Base-by-base conservation (phyloP, 2,329 filamentous ascomycete genomes). In the Sarocladium brachiariae region DNA sequence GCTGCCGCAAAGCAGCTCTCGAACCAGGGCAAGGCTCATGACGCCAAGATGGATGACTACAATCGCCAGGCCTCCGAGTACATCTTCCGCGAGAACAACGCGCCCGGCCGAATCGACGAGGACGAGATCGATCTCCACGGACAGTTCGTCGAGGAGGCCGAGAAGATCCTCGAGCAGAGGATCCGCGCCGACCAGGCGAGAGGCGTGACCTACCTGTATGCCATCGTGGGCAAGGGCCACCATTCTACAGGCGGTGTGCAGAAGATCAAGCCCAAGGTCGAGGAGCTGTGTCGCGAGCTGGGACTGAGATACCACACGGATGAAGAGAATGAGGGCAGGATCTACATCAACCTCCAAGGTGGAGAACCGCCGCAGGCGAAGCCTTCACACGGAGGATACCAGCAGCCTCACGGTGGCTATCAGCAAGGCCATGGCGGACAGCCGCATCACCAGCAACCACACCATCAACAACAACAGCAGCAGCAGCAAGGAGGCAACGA, bases 71-170 rank as follows among this genome's bases (percentile, higher is more conserved):
- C 93, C 1, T 89, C 88, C 53, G 88, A 96, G 53, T 95, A 81
- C 68, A 97, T 97, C 65, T 96, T 99, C 74, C 85, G 90, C 35
- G 89, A 92, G 71, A 96, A 96, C 74, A 97, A 97, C 65, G 84
- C 87, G 18, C 67, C 75, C 2, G 87, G 82, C 16, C 82, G 86
- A 54, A 86, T 95, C 9, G 77, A 81, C 14, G 74, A 75, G 35
- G 92, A 97, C 68, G 89, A 87, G 8, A 91, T 99, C 59, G 93
- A 99, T 70, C 76, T 99, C 45, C 93, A 99, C 67, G 93, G 93
- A 2, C 87, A 95, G 63, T 96, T 86, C 61, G 91, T 96, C 53
- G 89, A 96, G 65, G 93, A 97, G 72, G 93, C 93, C 4, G 90
- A 96, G 73, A 81, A 89, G 56, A 93, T 96, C 52, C 74, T 97